Evolutionary conservation across 2,329 filamentous ascomycete species (phyloP).

Genomic region (Ceratocystis papillata): DNA sequence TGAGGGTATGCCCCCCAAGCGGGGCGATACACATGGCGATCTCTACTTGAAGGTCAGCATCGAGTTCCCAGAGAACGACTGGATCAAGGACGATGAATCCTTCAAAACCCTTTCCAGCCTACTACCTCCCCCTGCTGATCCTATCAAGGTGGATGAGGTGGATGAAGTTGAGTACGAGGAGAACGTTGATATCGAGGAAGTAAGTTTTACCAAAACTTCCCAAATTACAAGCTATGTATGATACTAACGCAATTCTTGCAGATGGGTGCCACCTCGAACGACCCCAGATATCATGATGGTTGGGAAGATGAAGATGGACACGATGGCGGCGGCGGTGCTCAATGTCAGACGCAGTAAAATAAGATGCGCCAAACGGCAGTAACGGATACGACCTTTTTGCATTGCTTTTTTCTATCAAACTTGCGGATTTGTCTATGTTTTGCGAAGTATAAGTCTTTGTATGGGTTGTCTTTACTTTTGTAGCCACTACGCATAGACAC

Average conservation of each 20-base stretch:
- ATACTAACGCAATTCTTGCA: conserved; percentile 28
- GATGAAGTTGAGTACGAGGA: conserved; percentile 82
- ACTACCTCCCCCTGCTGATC: conserved; percentile 53
- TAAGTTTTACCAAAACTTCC: conserved; percentile 32
- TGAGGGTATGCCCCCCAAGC: conserved; percentile 92
- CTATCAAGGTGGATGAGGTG: conserved; percentile 59
- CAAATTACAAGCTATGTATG: not conserved
- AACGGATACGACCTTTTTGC: not conserved
- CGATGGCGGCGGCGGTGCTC: conserved; percentile 44
- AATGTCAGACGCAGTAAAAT: conserved; percentile 61
- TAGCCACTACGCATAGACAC: conserved; percentile 14
- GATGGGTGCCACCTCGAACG: conserved; percentile 62
- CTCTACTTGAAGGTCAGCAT: conserved; percentile 79
- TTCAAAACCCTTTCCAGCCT: conserved; percentile 63
- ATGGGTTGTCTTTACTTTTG: conserved; percentile 6
- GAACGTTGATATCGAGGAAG: conserved; percentile 72
- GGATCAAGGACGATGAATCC: conserved; percentile 61
- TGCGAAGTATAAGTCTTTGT: conserved; percentile 4
- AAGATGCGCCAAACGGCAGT: conserved; percentile 1
- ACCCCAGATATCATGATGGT: conserved; percentile 52
- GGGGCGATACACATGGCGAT: conserved; percentile 71
- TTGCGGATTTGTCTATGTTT: conserved; percentile 2
- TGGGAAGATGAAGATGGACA: conserved; percentile 65
- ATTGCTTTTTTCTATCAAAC: conserved; percentile 13
- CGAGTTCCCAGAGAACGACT: conserved; percentile 78